These are phyloP conservation scores for Tetrahymena elliotti DNA, from an alignment of 73 alveolate species.

Conservation along the genomic window DNA sequence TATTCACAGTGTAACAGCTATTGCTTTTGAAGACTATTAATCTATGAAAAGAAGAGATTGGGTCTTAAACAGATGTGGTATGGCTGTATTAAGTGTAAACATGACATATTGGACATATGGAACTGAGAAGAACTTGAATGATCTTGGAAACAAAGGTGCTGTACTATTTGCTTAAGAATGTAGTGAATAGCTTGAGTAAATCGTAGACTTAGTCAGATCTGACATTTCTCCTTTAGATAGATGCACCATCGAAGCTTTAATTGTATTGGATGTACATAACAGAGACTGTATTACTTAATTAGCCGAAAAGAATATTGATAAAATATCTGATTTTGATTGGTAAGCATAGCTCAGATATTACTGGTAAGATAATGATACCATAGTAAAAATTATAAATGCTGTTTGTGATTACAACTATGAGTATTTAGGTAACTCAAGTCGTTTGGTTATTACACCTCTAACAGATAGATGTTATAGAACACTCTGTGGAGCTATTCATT, in stretches of 20 bases:
- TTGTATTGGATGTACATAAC: slow-evolving; percentile 96
- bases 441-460: slow-evolving; percentile 96
- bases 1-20: slow-evolving; percentile 72
- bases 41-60: slow-evolving; percentile 79
- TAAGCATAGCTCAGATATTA: slow-evolving; percentile 89
- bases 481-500: slow-evolving; percentile 87
- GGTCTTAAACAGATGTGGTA: slow-evolving; percentile 91
- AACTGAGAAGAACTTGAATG: slow-evolving; percentile 84
- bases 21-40: slow-evolving; percentile 82
- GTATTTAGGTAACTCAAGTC: slow-evolving; percentile 87
- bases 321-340: slow-evolving; percentile 85
- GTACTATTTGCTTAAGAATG: slow-evolving; percentile 63
- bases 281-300: slow-evolving; percentile 87
- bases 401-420: slow-evolving; percentile 85
- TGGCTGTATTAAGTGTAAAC: slow-evolving; percentile 88
- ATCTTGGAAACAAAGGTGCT: slow-evolving; percentile 84
- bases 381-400: slow-evolving; percentile 86
- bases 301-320: slow-evolving; percentile 62
- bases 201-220: slow-evolving; percentile 98
- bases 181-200: slow-evolving; percentile 80
- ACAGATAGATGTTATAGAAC: slow-evolving; percentile 98
- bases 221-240: slow-evolving; percentile 90
- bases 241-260: slow-evolving; percentile 90
- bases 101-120: slow-evolving; percentile 96
- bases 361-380: slow-evolving; percentile 88